Evolutionary conservation across 257 asterid species (phyloP).

Genomic region (Scutellaria barbata): DNA sequence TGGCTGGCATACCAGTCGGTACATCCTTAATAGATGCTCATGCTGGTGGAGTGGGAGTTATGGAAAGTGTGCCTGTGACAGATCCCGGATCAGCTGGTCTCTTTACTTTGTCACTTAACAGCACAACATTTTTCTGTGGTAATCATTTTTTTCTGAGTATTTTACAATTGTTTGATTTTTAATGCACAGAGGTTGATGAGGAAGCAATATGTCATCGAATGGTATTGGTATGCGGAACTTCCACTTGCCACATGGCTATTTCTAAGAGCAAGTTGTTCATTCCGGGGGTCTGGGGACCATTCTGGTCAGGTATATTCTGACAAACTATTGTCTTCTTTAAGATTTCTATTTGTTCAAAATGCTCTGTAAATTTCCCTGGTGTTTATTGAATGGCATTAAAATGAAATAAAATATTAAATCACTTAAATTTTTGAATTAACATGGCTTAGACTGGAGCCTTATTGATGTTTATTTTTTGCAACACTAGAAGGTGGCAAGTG

Average conservation of each 20-base stretch:
- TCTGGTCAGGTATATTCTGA: conserved; percentile 83
- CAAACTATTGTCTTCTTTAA: conserved; percentile 18
- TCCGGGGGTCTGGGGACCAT: conserved; percentile 99
- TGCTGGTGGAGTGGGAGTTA: conserved; percentile 99
- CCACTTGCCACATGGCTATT: conserved; percentile 96
- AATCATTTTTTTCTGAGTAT: conserved; percentile 17
- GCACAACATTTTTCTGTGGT: neutral
- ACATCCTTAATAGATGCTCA: conserved; percentile 97
- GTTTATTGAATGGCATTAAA: neutral
- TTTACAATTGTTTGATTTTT: conserved; percentile 27
- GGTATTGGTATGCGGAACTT: conserved; percentile 99
- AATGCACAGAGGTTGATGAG: conserved; percentile 59
- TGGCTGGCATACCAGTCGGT: conserved; percentile 89
- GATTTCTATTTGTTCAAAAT: neutral
- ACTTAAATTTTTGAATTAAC: neutral
- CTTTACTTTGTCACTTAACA: conserved; percentile 26
- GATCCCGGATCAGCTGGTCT: conserved; percentile 61
- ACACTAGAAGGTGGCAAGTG: neutral
- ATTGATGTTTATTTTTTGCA: neutral
- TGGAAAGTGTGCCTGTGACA: conserved; percentile 72
- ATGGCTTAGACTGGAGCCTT: neutral
- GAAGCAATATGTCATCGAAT: conserved; percentile 81
- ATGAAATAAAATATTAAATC: neutral
- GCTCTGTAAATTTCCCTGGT: neutral
- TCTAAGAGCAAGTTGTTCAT: conserved; percentile 79